Evolutionary conservation across 2,329 filamentous ascomycete species (phyloP).

Genomic region (Tricladium varicosporioides): DNA sequence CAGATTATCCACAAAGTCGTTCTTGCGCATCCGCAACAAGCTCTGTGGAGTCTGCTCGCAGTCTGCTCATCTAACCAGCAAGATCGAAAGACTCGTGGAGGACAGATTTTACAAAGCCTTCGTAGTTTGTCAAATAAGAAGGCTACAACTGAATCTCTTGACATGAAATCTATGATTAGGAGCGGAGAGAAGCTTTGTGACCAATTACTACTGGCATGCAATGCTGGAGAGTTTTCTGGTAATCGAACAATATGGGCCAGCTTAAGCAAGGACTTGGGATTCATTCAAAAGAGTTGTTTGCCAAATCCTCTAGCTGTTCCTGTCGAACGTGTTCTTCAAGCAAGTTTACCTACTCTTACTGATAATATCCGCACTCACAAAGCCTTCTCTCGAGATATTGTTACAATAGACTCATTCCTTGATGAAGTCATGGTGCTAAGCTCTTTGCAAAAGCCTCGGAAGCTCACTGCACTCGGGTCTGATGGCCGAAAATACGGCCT

Average conservation of each 20-base stretch:
- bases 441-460: constrained; percentile 88
- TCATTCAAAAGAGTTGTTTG: constrained; percentile 76
- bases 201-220: constrained; percentile 77
- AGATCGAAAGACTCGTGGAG: constrained; percentile 59
- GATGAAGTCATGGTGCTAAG: constrained; percentile 89
- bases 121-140: constrained; percentile 46
- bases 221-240: constrained; percentile 69
- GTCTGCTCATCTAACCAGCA: constrained; percentile 77
- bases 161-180: constrained; percentile 69
- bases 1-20: constrained; percentile 86
- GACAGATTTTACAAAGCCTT: constrained; percentile 50
- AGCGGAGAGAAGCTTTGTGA: constrained; percentile 82
- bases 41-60: constrained; percentile 86
- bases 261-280: constrained; percentile 73
- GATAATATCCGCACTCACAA: constrained; percentile 75
- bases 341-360: constrained; percentile 72
- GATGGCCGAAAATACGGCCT: constrained; percentile 88
- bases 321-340: constrained; percentile 79
- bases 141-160: constrained; percentile 49
- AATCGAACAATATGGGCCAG: constrained; percentile 69
- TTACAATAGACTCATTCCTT: constrained; percentile 76
- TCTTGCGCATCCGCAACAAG: constrained; percentile 81
- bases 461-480: constrained; percentile 82
- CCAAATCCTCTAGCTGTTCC: constrained; percentile 87
- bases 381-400: constrained; percentile 81